Conservation (phyloP, 208 protist species). For the Crithidia brevicula region DNA sequence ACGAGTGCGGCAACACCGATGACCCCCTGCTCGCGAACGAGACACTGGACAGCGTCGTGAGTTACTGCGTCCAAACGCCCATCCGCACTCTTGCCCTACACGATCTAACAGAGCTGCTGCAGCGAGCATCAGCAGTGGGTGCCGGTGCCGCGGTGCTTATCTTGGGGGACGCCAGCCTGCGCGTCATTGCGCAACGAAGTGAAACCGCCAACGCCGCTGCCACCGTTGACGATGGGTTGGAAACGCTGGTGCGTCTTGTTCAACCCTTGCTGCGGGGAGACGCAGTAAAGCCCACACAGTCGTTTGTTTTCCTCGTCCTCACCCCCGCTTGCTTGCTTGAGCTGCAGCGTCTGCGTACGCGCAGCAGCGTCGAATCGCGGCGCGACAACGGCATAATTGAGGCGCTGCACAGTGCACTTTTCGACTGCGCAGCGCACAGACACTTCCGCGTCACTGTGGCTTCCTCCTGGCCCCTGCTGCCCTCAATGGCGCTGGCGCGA, state of each 20-base stretch:
- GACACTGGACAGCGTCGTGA: slow-evolving; percentile 28
- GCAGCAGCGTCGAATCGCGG: no score
- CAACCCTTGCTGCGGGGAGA: slow-evolving; percentile 9
- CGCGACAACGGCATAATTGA: not conserved
- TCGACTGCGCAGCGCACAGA: not conserved
- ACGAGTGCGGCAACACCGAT: slow-evolving; percentile 32
- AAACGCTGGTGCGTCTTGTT: not conserved
- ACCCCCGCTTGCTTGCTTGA: slow-evolving; percentile 18
- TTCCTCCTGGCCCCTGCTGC: slow-evolving; percentile 20
- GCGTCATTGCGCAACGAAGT: slow-evolving; percentile 14
- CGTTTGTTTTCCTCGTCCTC: slow-evolving; percentile 10
- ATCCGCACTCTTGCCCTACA: slow-evolving; percentile 16
- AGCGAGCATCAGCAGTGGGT: not conserved
- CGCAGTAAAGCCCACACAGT: not conserved
- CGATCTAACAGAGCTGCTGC: slow-evolving; percentile 8
- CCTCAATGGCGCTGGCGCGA: slow-evolving; percentile 1
- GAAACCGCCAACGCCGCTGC: not conserved
- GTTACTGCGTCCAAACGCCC: slow-evolving; percentile 6
- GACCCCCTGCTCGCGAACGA: slow-evolving; percentile 13
- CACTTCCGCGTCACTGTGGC: slow-evolving; percentile 4
- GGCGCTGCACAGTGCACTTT: slow-evolving; percentile 13
- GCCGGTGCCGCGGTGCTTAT: slow-evolving; percentile 18
- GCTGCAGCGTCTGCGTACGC: slow-evolving; percentile 20
- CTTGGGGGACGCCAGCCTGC: slow-evolving; percentile 16
- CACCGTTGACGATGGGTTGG: not conserved